Percentiles rank a stretch among this genome's conserved stretches.
These are phyloP conservation scores for Nicotiana undulata DNA, from an alignment of 257 asterid species.

Conservation along the genomic window DNA sequence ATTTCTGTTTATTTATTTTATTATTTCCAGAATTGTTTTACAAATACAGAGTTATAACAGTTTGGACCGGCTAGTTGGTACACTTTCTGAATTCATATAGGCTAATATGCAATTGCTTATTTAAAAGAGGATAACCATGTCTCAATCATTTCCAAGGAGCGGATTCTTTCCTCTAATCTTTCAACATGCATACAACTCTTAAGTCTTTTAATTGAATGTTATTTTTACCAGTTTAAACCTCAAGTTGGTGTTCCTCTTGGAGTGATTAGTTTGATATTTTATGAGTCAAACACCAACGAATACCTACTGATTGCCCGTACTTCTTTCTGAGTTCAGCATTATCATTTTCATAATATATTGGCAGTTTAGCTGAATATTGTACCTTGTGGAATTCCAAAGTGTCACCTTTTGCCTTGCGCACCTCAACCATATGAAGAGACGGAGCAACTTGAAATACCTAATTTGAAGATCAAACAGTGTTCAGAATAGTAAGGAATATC, in stretches of 20 bases:
- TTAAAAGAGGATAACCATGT: neutral
- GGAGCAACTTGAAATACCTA: conserved; percentile 78
- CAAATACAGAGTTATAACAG: no score
- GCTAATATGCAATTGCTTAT: no score
- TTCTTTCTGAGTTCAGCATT: neutral
- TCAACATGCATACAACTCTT: neutral
- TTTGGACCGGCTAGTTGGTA: neutral
- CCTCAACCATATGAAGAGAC: conserved; percentile 72
- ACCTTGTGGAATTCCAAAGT: conserved; percentile 84
- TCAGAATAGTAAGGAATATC: neutral
- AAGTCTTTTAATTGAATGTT: neutral
- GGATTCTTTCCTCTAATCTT: neutral
- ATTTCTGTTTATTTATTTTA: no score
- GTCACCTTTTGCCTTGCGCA: conserved; percentile 71
- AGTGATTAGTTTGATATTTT: no score
- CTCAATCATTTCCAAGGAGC: neutral
- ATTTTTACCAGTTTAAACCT: neutral
- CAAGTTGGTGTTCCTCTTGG: neutral
- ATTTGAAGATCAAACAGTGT: conserved; percentile 3
- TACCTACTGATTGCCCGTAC: neutral
- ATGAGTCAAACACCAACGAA: neutral
- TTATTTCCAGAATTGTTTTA: no score
- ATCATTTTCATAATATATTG: neutral
- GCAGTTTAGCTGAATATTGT: neutral
- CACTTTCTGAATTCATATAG: neutral